Evolutionary conservation across 2,329 filamentous ascomycete species (phyloP).

Genomic region (Emydomyces testavorans): DNA sequence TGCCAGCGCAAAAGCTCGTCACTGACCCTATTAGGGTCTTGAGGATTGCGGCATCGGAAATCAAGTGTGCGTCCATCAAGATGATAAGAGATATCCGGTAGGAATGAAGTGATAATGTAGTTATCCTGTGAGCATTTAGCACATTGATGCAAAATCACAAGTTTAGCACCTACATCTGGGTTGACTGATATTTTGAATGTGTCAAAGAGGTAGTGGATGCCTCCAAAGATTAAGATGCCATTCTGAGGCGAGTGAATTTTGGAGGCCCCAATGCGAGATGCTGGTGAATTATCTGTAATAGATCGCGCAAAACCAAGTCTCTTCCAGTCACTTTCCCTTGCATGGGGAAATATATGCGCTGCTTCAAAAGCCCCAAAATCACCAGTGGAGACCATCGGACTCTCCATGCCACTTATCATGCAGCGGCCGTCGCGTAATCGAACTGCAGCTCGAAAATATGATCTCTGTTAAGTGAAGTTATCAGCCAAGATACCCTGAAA

Average conservation of each 20-base stretch:
- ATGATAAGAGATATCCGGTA: not conserved
- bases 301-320: not conserved
- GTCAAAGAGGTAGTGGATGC: constrained; percentile 20
- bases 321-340: constrained; percentile 19
- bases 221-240: constrained; percentile 19
- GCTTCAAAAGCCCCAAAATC: no score
- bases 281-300: constrained; percentile 5
- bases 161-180: constrained; percentile 17
- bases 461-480: no score
- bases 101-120: constrained; percentile 22
- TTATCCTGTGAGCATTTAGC: constrained; percentile 10
- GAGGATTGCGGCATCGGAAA: not conserved
- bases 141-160: not conserved
- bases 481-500: no score
- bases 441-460: no score
- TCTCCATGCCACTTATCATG: no score
- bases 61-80: not conserved
- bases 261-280: constrained; percentile 7
- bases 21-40: constrained; percentile 1
- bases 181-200: constrained; percentile 20
- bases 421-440: no score
- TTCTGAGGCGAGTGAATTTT: constrained; percentile 23
- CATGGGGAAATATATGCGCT: constrained; percentile 21
- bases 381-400: no score
- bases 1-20: constrained; percentile 21